Evolutionary conservation across 2,329 filamentous ascomycete genomes (phyloP), one percentile per base, ranked within the genome.

Genomic region (Chaetomium sp.): DNA sequence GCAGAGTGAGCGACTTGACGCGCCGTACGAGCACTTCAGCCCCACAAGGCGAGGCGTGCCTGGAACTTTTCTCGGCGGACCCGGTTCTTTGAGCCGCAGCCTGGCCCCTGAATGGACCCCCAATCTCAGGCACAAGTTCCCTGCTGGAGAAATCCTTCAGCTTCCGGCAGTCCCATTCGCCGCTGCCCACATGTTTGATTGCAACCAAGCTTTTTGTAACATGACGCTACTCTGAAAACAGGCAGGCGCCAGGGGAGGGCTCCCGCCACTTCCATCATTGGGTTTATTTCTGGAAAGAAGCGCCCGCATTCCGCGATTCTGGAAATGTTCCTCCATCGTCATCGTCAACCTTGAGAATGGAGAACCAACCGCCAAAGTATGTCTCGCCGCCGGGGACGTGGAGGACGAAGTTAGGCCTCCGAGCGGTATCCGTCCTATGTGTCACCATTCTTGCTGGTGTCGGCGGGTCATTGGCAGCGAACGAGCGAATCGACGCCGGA

Each of bases 311-410:
- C 27, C 12, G 21, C 25, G 49, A 50, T 31, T 19, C 8, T 42
- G 35, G 35, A 42, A 42, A 13, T 19, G 27, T 5, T 45, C 56
- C 27, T 16, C 5, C 42, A 12, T 35, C 56, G 23, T 12, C 42
- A 12, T 35, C 56, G 23, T 29, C 54, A 49, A 25, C 5, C 27
- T 38, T 23, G 23, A 33, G 29, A 23, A 62, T 64, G 62, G 23
- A 58, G 31, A 45, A 29, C 7, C 55, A 19, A 31, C 59, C 62
- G 21, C 65, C 65, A n/a, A 62, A 62, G 25, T 63, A 67, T n/a
- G 60, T 65, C 53, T 67, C 65, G 35, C 55, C 62, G 51, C 49
- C 55, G 31, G 56, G 23, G 23, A 65, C 57, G 3, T 67, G 65
- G 65, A 65, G 12, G 29, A 42, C 62, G 23, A 67, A 65, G 56